Conservation (phyloP, 2,329 filamentous ascomycete species). For the Ophiostoma pallidulum region DNA sequence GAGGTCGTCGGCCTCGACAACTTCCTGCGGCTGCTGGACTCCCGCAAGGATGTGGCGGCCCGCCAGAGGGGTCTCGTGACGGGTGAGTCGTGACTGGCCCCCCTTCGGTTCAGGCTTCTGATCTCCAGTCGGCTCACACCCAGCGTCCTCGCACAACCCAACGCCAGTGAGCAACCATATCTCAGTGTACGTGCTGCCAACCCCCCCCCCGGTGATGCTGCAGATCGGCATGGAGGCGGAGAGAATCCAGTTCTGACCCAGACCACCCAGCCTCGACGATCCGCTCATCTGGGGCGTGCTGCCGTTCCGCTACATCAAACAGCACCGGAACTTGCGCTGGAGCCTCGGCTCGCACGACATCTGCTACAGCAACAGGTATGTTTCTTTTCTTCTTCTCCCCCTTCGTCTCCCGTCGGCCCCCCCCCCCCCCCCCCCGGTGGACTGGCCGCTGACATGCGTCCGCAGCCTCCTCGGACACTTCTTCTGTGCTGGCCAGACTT, state of each 20-base stretch:
- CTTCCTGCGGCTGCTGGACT: constrained; percentile 68
- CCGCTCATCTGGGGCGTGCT: constrained; percentile 88
- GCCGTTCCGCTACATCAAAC: constrained; percentile 62
- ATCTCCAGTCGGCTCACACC: too few species aligned
- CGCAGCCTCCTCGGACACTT: constrained; percentile 60
- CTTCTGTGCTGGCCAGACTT: constrained; percentile 80
- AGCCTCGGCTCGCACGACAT: constrained; percentile 89
- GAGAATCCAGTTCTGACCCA: not conserved
- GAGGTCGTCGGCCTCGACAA: constrained; percentile 67
- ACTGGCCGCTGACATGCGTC: not conserved
- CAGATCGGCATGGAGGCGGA: too few species aligned
- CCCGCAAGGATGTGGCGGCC: constrained; percentile 53
- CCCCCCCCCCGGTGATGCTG: too few species aligned
- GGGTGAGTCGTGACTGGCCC: constrained; percentile 40
- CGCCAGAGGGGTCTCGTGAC: constrained; percentile 75
- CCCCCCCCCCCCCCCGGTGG: not conserved
- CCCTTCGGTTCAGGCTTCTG: too few species aligned
- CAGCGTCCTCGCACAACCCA: too few species aligned
- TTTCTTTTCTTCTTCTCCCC: not conserved
- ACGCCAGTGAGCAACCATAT: constrained; percentile 89
- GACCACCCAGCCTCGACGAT: constrained; percentile 66
- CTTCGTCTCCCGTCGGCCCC: not conserved
- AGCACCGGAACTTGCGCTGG: constrained; percentile 73
- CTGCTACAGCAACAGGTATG: constrained; percentile 78
- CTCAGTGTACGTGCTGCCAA: constrained; percentile 63